phyloP scores from a whole-genome alignment of 441 rosid genomes.

The Sinapis alba region DNA sequence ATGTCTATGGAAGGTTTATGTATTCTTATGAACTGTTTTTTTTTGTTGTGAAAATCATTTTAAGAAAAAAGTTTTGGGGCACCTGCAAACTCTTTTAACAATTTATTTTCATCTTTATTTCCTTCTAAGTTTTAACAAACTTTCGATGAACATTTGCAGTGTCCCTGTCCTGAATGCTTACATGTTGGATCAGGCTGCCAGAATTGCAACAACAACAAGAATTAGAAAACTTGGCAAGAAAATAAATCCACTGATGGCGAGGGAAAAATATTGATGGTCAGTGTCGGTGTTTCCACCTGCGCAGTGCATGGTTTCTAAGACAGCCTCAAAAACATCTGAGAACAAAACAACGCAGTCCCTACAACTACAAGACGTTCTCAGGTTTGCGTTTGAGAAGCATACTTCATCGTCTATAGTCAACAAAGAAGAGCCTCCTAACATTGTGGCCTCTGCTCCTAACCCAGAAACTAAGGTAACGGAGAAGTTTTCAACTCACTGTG shows the following conservation, averaged over 20 bases:
- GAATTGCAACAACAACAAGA: too few species aligned
- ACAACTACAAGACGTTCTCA: conserved; percentile 40
- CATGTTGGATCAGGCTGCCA: background rate
- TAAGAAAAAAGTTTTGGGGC: background rate
- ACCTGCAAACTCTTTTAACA: background rate
- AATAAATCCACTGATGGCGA: too few species aligned
- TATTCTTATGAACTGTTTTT: background rate
- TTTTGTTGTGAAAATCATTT: background rate
- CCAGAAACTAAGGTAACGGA: conserved; percentile 54
- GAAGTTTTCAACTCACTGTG: background rate
- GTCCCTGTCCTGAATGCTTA: background rate
- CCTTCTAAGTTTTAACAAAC: background rate
- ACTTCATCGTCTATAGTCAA: conserved; percentile 36
- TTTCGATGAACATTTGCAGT: background rate
- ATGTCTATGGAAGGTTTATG: background rate
- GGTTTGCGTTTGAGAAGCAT: conserved; percentile 45
- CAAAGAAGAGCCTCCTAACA: conserved; percentile 43
- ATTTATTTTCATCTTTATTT: background rate
- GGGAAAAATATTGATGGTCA: background rate
- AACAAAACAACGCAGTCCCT: conserved; percentile 41
- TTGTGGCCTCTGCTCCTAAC: conserved; percentile 41
- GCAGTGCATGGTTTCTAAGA: conserved; percentile 62
- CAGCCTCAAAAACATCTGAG: conserved; percentile 40
- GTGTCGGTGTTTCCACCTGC: conserved; percentile 69
- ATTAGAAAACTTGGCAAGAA: too few species aligned